Percentiles rank a stretch among this genome's conserved stretches.
phyloP scores from a whole-genome alignment of 768 basidiomycete genomes.

The Termitomyces heimii region DNA sequence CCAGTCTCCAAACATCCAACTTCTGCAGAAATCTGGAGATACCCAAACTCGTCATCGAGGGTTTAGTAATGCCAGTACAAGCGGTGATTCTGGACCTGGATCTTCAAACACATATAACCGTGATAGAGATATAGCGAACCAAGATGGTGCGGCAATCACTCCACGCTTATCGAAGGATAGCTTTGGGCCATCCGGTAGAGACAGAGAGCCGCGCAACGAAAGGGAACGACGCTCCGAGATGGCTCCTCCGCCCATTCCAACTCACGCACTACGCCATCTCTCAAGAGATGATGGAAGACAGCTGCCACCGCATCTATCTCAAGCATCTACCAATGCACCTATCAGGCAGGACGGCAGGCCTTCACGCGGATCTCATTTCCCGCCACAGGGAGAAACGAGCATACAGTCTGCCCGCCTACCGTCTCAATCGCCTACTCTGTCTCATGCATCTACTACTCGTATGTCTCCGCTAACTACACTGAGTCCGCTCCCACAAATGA shows the following conservation, averaged over 20 bases:
- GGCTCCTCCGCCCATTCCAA: slow-evolving; percentile 47
- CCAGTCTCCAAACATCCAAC: slow-evolving; percentile 34
- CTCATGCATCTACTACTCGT: slow-evolving; percentile 31
- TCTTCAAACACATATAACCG: slow-evolving; percentile 16
- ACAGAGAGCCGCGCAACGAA: slow-evolving; percentile 24
- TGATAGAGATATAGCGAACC: slow-evolving; percentile 22
- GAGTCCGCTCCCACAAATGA: slow-evolving; percentile 25
- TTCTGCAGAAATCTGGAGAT: slow-evolving; percentile 54
- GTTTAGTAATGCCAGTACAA: slow-evolving; percentile 25
- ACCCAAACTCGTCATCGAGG: slow-evolving; percentile 22
- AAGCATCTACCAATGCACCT: slow-evolving; percentile 22
- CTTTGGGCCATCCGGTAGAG: slow-evolving; percentile 17
- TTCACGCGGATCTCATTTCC: slow-evolving; percentile 36
- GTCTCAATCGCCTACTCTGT: slow-evolving; percentile 39
- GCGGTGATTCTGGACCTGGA: slow-evolving; percentile 17
- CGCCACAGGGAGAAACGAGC: slow-evolving; percentile 19
- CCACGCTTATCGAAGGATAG: slow-evolving; percentile 28
- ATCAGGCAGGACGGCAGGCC: slow-evolving; percentile 30
- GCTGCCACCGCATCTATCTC: slow-evolving; percentile 52
- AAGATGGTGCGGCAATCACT: slow-evolving; percentile 34
- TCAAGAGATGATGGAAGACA: slow-evolving; percentile 42
- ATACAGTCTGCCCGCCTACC: slow-evolving; percentile 22
- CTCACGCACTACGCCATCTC: slow-evolving; percentile 25
- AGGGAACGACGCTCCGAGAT: slow-evolving; percentile 39
- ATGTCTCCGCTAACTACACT: slow-evolving; percentile 29